Evolutionary conservation across 768 basidiomycete genomes (phyloP), one percentile per base, ranked within the genome.

Genomic region (Psilocybe subaeruginosa): DNA sequence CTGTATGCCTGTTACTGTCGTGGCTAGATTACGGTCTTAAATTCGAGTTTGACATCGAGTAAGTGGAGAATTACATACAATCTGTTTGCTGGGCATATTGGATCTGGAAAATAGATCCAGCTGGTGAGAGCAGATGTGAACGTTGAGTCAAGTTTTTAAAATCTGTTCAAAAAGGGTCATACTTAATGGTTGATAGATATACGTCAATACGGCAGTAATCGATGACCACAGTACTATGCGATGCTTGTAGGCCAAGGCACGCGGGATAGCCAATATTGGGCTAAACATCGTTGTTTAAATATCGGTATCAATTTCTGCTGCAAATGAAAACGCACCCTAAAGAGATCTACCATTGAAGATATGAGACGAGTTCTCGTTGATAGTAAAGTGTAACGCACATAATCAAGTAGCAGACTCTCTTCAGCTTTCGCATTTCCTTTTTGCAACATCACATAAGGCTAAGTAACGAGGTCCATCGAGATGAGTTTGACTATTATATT

Each of bases 361-460:
- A 31, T 47, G 29, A 3, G 17, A 39, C 31, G 1, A 52, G 9
- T 35, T 35, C 3, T 27, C 17, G 19, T 14, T 29, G 56, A 46
- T 19, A 61, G 41, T 55, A 54, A 39, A 29, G 52, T 7, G 41
- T 31, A n/a, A 56, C 85, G 52, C 64, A 88, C 87, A 71, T 91
- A 91, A 70, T 91, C 85, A 27, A 89, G 68, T 16, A 91, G 74
- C n/a, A 91, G 70, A 55, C 84, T 84, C 63, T 85, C 82, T 58
- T 86, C 77, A 0, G 88, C 87, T 2, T 75, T 70, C 0, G 82
- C 82, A 61, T 74, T 74, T 2, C 87, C 88, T 64, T 77, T 74
- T 16, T 82, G 78, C 29, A 91, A 72, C 5, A 79, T 72, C 4
- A 91, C 75, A 62, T 88, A 91, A 2, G 90, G 88, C 89, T 91